A percentile compares a stretch with the other conserved stretches of the same genome.
Conservation (phyloP, 441 rosid genomes). For the Populus hybrid region DNA sequence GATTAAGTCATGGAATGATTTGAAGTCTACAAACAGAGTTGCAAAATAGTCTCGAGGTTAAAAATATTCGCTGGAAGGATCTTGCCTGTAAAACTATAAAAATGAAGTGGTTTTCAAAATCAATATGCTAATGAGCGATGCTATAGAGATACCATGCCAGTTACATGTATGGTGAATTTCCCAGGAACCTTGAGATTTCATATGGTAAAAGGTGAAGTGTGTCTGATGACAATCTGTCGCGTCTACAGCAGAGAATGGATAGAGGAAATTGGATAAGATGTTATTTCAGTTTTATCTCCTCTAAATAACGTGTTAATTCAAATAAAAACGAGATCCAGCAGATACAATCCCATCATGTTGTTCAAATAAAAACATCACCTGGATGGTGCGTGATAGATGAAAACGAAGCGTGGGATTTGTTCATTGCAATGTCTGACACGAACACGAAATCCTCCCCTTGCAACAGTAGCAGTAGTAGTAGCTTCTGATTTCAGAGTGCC, state of each 20-base stretch:
- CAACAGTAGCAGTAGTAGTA: neutral
- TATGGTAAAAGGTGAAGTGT: no score
- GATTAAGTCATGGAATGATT: neutral
- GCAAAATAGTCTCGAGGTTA: neutral
- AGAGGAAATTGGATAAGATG: neutral
- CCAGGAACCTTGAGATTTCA: no score
- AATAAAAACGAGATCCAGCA: neutral
- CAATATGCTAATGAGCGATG: neutral
- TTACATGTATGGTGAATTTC: no score
- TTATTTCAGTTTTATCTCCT: neutral
- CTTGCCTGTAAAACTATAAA: neutral
- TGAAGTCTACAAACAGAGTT: neutral
- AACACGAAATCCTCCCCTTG: no score
- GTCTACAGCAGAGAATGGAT: no score
- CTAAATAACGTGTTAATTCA: neutral
- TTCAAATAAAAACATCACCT: neutral
- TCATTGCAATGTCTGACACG: no score
- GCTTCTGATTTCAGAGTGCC: slow-evolving; percentile 5
- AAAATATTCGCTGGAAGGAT: neutral
- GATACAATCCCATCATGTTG: neutral
- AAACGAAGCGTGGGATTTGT: no score
- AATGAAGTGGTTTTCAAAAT: neutral
- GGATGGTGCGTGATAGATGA: no score
- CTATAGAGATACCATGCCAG: neutral
- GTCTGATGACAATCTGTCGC: no score